phyloP scores from a whole-genome alignment of 1,139 yeast genomes.

The Blastobotrys capitulatus region DNA sequence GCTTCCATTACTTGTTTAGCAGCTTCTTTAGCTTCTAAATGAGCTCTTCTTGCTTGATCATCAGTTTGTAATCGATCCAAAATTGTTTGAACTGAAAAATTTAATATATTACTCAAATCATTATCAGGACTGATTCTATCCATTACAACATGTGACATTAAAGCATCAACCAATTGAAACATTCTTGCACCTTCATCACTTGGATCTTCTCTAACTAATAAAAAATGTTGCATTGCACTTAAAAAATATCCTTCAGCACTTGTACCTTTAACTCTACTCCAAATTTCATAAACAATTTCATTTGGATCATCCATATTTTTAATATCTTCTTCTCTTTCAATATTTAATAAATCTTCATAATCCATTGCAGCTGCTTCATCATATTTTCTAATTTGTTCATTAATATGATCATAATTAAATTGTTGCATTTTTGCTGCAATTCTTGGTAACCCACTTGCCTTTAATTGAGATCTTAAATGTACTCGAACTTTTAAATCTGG shows the following conservation, averaged over 20 bases:
- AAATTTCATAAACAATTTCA: conserved; percentile 60
- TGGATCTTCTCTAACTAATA: conserved; percentile 43
- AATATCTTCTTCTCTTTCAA: conserved; percentile 52
- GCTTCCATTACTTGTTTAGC: conserved; percentile 72
- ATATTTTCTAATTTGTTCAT: conserved; percentile 61
- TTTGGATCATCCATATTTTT: conserved; percentile 53
- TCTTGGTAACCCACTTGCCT: conserved; percentile 67
- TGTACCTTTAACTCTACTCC: conserved; percentile 67
- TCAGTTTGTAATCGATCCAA: conserved; percentile 81
- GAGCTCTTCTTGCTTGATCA: conserved; percentile 79
- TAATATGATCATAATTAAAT: conserved; percentile 57
- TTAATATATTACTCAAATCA: conserved; percentile 71
- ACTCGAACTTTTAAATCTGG: conserved; percentile 60
- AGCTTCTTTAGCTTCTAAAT: conserved; percentile 63
- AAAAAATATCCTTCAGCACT: conserved; percentile 64
- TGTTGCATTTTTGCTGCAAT: conserved; percentile 57
- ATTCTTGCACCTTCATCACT: conserved; percentile 65
- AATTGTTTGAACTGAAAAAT: conserved; percentile 75
- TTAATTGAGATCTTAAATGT: conserved; percentile 70
- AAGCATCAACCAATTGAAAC: conserved; percentile 73
- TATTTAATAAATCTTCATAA: conserved; percentile 55
- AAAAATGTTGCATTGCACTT: conserved; percentile 79
- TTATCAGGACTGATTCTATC: conserved; percentile 43
- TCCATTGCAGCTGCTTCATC: conserved; percentile 66
- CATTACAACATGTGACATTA: conserved; percentile 74